Evolutionary conservation across 1,284 basidiomycete genomes (phyloP).

Genomic region (Marasmius tenuissimus): DNA sequence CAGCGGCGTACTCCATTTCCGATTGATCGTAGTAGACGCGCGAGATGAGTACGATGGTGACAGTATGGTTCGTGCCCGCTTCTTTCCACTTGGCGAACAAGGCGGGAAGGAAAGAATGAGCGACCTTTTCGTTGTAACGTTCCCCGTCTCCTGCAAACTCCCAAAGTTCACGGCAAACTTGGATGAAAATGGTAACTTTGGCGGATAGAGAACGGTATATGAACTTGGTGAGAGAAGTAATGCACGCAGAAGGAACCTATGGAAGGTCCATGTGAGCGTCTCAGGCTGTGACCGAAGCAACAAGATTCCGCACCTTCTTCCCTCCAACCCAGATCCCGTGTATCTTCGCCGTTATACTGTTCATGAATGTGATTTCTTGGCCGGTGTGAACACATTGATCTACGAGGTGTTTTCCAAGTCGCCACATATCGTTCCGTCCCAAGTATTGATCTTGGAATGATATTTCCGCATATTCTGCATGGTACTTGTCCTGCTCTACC

Average conservation of each 20-base stretch:
- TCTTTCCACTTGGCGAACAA: constrained; percentile 84
- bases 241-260: constrained; percentile 78
- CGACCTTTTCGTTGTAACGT: constrained; percentile 94
- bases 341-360: constrained; percentile 78
- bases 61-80: constrained; percentile 86
- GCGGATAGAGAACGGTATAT: constrained; percentile 92
- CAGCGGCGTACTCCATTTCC: constrained; percentile 78
- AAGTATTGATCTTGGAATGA: constrained; percentile 92
- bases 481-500: constrained; percentile 66
- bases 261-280: background rate
- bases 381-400: constrained; percentile 74
- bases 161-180: constrained; percentile 95
- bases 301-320: constrained; percentile 46
- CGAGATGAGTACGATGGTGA: constrained; percentile 94
- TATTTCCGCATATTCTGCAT: constrained; percentile 84
- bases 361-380: constrained; percentile 77
- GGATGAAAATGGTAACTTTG: constrained; percentile 91
- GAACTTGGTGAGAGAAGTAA: constrained; percentile 83
- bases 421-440: constrained; percentile 93
- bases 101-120: constrained; percentile 88
- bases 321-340: constrained; percentile 72
- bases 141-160: constrained; percentile 97
- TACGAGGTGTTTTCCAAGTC: constrained; percentile 74
- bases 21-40: constrained; percentile 88
- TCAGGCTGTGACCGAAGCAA: background rate